These are phyloP conservation scores for Penicillium sp. DNA, from an alignment of 2,329 filamentous ascomycete species.

Conservation along the genomic window DNA sequence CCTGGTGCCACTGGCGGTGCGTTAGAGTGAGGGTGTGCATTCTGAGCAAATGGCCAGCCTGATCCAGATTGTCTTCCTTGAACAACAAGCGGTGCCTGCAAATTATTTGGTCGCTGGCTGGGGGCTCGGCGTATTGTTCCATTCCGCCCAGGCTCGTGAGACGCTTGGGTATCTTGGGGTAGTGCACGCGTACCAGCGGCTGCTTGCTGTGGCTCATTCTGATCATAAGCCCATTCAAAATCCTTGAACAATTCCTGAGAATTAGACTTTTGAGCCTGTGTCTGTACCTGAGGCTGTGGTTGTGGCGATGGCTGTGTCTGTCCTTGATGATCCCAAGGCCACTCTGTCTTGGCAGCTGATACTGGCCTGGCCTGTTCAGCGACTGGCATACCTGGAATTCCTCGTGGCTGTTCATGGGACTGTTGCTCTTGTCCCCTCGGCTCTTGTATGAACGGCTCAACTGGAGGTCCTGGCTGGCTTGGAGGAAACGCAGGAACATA, in stretches of 20 bases:
- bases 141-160: not conserved
- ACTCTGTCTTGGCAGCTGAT: not conserved
- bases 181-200: not conserved
- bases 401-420: not conserved
- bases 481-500: conserved; percentile 63
- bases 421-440: not conserved
- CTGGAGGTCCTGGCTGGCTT: conserved; percentile 47
- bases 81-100: conserved; percentile 1
- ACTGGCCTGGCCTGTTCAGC: not conserved
- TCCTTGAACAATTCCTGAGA: not conserved
- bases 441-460: not conserved
- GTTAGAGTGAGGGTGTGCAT: conserved; percentile 2
- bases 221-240: conserved; percentile 6
- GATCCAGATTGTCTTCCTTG: conserved; percentile 7
- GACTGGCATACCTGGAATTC: not conserved
- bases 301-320: conserved; percentile 2
- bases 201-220: not conserved
- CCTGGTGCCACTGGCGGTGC: not conserved
- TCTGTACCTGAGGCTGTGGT: not conserved
- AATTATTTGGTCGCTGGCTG: not conserved
- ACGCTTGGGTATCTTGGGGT: not conserved
- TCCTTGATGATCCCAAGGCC: conserved; percentile 1
- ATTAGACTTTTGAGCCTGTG: not conserved
- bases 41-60: conserved; percentile 6
- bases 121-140: not conserved